Conservation (phyloP, 371 early-diverging fungal genomes). For the Rhizomucor pusillus region DNA sequence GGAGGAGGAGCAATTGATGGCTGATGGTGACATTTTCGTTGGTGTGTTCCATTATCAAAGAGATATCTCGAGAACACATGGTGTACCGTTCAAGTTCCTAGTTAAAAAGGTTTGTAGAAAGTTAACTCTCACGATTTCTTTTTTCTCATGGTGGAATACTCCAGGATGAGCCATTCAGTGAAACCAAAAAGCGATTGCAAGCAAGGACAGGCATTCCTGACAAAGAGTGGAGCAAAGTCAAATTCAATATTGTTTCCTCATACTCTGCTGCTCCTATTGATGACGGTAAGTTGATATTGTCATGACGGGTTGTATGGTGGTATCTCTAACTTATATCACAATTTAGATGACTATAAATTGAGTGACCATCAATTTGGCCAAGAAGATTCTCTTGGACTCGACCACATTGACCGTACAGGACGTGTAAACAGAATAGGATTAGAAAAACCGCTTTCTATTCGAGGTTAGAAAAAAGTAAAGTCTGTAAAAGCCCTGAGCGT, state of each 20-base stretch:
- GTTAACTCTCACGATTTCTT: slow-evolving; percentile 30
- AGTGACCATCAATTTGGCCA: slow-evolving; percentile 39
- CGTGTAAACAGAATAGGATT: slow-evolving; percentile 41
- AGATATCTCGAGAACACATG: slow-evolving; percentile 64
- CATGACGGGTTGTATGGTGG: slow-evolving; percentile 1
- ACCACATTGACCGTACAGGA: slow-evolving; percentile 65
- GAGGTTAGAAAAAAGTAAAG: too few relatives aligned
- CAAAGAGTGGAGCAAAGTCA: slow-evolving; percentile 85
- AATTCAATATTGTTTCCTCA: slow-evolving; percentile 62
- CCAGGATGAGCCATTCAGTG: slow-evolving; percentile 64
- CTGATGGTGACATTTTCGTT: slow-evolving; percentile 48
- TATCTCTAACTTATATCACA: slow-evolving; percentile 3
- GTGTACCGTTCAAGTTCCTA: slow-evolving; percentile 81
- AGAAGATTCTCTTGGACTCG: slow-evolving; percentile 63
- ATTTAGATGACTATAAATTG: slow-evolving; percentile 50
- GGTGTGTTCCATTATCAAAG: slow-evolving; percentile 77
- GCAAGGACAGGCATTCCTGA: slow-evolving; percentile 73
- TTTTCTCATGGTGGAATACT: slow-evolving; percentile 34
- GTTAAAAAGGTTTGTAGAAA: slow-evolving; percentile 46
- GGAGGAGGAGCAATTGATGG: slow-evolving; percentile 55
- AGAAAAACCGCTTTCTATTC: slow-evolving; percentile 52
- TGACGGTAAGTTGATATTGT: slow-evolving; percentile 38
- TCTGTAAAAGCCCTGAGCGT: too few relatives aligned
- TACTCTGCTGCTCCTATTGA: slow-evolving; percentile 36
- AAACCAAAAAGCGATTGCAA: slow-evolving; percentile 72